phyloP scores from a whole-genome alignment of 1,284 basidiomycete species.

The Ustilago bromivora region DNA sequence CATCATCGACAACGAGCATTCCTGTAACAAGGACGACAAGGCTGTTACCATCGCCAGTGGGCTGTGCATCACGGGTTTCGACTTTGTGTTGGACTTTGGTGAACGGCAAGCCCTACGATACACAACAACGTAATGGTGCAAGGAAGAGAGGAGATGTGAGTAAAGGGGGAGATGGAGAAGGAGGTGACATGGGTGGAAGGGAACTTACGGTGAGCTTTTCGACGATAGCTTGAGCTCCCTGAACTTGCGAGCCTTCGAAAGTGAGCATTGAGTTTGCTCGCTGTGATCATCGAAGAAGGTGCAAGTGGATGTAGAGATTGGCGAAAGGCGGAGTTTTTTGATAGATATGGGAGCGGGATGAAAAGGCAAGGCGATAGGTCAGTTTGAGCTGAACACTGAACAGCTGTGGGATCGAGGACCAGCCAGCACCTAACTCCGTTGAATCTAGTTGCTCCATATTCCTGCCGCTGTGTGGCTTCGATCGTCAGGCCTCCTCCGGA shows the following conservation, averaged over 20 bases:
- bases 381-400: background rate
- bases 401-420: background rate
- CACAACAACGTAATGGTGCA: background rate
- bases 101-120: conserved; percentile 81
- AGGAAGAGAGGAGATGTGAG: background rate
- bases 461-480: too few relatives aligned
- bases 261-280: conserved; percentile 87
- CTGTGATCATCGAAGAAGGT: conserved; percentile 71
- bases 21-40: conserved; percentile 92
- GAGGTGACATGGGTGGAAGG: background rate
- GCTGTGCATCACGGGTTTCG: conserved; percentile 88
- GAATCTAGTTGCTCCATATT: too few relatives aligned
- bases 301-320: background rate
- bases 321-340: background rate
- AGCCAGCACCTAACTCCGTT: too few relatives aligned
- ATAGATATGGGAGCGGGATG: background rate
- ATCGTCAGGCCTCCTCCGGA: too few relatives aligned
- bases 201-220: conserved; percentile 81
- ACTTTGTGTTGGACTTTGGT: conserved; percentile 84
- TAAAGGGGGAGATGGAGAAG: background rate
- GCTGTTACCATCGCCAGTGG: conserved; percentile 78
- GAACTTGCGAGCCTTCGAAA: conserved; percentile 80
- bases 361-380: background rate
- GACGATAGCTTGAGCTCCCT: conserved; percentile 77
- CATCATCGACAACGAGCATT: conserved; percentile 73